These are phyloP conservation scores for Candida odintsovae DNA, from an alignment of 805 yeast genomes.

Conservation along the genomic window DNA sequence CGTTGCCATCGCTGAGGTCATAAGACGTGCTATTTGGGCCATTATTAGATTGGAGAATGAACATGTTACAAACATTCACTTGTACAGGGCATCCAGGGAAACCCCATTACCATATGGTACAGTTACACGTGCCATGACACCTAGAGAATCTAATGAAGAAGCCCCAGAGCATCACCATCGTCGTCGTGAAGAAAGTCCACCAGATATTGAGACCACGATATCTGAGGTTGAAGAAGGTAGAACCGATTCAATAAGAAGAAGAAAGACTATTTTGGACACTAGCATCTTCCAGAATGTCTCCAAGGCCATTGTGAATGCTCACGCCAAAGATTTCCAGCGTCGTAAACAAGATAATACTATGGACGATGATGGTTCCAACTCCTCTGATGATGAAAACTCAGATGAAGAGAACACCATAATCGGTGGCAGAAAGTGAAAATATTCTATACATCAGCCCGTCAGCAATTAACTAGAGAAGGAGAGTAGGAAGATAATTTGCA, in stretches of 20 bases:
- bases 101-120: conserved; percentile 75
- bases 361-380: conserved; percentile 14
- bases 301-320: conserved; percentile 64
- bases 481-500: neutral
- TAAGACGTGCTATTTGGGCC: conserved; percentile 85
- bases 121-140: conserved; percentile 27
- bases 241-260: conserved; percentile 12
- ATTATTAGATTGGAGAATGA: conserved; percentile 94
- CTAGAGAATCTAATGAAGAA: neutral
- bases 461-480: too few species aligned
- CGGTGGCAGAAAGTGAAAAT: neutral
- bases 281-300: conserved; percentile 39
- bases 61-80: conserved; percentile 82
- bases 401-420: conserved; percentile 25
- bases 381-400: conserved; percentile 27
- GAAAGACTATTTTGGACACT: conserved; percentile 14
- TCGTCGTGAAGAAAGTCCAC: neutral
- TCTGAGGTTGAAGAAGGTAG: neutral
- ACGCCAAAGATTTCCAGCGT: conserved; percentile 75
- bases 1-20: conserved; percentile 74
- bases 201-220: neutral
- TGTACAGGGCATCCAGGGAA: conserved; percentile 85
- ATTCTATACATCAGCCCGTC: too few species aligned
- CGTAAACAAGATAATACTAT: conserved; percentile 14
- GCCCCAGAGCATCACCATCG: conserved; percentile 3